phyloP scores from a whole-genome alignment of 2,329 filamentous ascomycete genomes.

The Tolypocladium endophyticum region DNA sequence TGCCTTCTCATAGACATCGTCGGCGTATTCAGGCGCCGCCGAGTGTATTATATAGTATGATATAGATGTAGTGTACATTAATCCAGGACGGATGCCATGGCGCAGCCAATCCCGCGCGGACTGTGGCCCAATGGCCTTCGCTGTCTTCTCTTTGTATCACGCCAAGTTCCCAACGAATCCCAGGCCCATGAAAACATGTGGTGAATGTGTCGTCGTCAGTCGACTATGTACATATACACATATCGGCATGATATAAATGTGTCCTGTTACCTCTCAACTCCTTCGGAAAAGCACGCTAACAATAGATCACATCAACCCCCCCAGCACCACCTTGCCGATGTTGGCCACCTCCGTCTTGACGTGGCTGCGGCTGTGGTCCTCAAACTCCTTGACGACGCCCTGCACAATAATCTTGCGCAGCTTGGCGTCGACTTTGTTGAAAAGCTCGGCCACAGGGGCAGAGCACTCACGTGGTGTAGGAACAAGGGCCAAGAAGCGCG shows the following conservation, averaged over 20 bases:
- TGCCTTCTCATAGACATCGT: background rate
- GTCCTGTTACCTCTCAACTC: background rate
- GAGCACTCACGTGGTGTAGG: conserved; percentile 64
- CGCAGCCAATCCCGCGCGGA: background rate
- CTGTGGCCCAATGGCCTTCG: background rate
- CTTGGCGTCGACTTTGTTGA: conserved; percentile 77
- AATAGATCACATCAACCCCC: conserved; percentile 62
- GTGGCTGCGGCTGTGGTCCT: conserved; percentile 68
- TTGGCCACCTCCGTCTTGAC: conserved; percentile 75
- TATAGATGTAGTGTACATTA: background rate
- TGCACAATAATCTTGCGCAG: conserved; percentile 84
- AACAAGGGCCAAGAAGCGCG: conserved; percentile 63
- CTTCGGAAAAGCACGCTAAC: no score
- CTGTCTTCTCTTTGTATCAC: background rate
- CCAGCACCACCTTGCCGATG: conserved; percentile 79
- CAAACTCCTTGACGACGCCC: conserved; percentile 83
- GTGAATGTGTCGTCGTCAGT: background rate
- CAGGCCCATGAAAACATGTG: background rate
- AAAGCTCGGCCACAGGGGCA: conserved; percentile 66
- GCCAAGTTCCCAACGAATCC: background rate
- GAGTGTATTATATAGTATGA: background rate
- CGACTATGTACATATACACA: background rate
- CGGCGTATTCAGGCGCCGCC: background rate
- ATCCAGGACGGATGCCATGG: background rate
- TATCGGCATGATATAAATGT: background rate